These are phyloP conservation scores for Ustilago crameri DNA, from an alignment of 1,284 basidiomycete genomes.

Conservation along the genomic window DNA sequence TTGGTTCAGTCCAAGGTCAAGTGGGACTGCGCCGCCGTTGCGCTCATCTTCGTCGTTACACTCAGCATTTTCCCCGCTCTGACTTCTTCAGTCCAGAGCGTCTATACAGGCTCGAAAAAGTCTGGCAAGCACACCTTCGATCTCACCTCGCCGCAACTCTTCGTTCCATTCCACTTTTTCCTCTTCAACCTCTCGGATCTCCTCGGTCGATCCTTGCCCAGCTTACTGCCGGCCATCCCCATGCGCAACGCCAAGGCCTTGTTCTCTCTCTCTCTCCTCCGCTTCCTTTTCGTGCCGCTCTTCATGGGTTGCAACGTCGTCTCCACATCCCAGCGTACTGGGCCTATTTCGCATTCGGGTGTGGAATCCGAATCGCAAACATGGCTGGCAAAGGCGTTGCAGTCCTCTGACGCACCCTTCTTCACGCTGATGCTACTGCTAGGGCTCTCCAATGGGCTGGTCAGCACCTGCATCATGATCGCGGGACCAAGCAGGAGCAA, in stretches of 20 bases:
- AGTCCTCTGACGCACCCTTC: slow-evolving; percentile 53
- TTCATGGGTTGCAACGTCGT: slow-evolving; percentile 58
- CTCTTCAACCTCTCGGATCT: slow-evolving; percentile 60
- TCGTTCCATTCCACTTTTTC: slow-evolving; percentile 61
- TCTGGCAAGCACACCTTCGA: slow-evolving; percentile 16
- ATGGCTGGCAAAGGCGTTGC: slow-evolving; percentile 28
- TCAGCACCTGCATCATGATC: slow-evolving; percentile 59
- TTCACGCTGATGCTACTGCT: slow-evolving; percentile 53
- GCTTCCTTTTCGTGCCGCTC: slow-evolving; percentile 53
- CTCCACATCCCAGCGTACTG: slow-evolving; percentile 31
- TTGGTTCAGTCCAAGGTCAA: slow-evolving; percentile 53
- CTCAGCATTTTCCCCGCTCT: slow-evolving; percentile 59
- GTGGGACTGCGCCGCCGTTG: slow-evolving; percentile 42
- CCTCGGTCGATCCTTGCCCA: slow-evolving; percentile 53
- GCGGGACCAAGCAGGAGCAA: slow-evolving; percentile 44
- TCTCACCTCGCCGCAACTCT: slow-evolving; percentile 55
- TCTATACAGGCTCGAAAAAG: slow-evolving; percentile 25
- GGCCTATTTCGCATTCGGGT: slow-evolving; percentile 13
- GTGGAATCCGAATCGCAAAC: background rate
- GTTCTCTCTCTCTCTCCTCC: slow-evolving; percentile 31
- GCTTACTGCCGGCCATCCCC: slow-evolving; percentile 28
- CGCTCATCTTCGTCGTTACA: slow-evolving; percentile 50
- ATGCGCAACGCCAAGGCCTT: slow-evolving; percentile 26
- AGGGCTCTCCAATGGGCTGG: slow-evolving; percentile 57
- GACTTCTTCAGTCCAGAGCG: slow-evolving; percentile 56